Conservation (phyloP, 176 grass and related monocot genomes). For the bread wheat (Triticum aestivum) region DNA sequence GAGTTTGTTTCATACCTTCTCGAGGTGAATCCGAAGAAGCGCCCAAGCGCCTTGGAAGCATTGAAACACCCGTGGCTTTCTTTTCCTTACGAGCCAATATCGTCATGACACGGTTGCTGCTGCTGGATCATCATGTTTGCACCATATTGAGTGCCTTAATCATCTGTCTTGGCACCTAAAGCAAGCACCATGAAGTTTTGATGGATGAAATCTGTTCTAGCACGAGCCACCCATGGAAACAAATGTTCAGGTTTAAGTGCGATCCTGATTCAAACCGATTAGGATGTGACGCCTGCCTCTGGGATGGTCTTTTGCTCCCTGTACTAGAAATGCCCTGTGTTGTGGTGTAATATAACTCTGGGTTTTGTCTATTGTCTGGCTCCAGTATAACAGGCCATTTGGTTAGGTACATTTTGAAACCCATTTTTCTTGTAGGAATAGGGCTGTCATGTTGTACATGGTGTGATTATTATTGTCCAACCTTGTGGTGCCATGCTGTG, state of each 20-base stretch:
- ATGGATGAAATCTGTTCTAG: conserved; percentile 21
- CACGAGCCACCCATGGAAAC: conserved; percentile 23
- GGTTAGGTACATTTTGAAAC: conserved; percentile 33
- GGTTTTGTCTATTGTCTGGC: conserved; percentile 32
- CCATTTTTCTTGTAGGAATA: conserved; percentile 39
- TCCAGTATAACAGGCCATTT: conserved; percentile 43
- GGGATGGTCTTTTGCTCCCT: conserved; percentile 19
- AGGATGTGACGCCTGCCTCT: neutral
- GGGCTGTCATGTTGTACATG: conserved; percentile 63
- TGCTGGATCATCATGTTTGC: conserved; percentile 11
- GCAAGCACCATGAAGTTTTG: conserved; percentile 43
- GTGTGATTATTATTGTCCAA: conserved; percentile 50
- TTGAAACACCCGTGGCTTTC: conserved; percentile 99
- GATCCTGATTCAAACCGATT: neutral
- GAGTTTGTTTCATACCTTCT: conserved; percentile 89
- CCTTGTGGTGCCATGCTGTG: conserved; percentile 39
- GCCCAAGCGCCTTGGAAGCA: conserved; percentile 82
- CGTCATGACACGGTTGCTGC: conserved; percentile 58
- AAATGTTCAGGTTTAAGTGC: neutral
- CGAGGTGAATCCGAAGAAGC: conserved; percentile 92
- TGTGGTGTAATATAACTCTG: conserved; percentile 54
- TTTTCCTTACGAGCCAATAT: conserved; percentile 97
- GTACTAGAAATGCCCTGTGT: conserved; percentile 9
- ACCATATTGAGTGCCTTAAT: conserved; percentile 14
- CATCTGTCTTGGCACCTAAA: conserved; percentile 22